Evolutionary conservation across 2,329 filamentous ascomycete species (phyloP), one percentile per base, ranked within the genome.

Genomic region (Neopestalotiopsis sp.): DNA sequence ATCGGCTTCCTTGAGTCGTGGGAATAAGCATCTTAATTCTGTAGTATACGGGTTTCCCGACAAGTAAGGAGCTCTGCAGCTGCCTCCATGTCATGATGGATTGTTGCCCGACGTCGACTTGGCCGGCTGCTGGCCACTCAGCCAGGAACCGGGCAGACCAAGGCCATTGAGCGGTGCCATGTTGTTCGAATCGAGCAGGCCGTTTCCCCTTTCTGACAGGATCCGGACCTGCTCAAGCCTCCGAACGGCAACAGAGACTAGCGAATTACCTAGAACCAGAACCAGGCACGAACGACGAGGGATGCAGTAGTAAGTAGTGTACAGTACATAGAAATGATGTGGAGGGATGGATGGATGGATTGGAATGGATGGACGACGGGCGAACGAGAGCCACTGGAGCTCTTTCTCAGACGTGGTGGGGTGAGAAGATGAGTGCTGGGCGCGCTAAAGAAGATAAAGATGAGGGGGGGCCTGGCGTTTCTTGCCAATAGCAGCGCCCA

Each of bases 101-200:
- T 60, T 28, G 30, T 34, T 28, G 17, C 14, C 58, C 20, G 20
- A 28, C 58, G 28, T 49, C 49, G 28, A 38, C 34, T 20, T 45
- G 20, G n/a, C 34, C 62, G 40, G 38, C 42, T 38, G 28, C 67
- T 40, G 45, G 42, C 67, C 67, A 69, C 30, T 66, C 24, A 59
- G 14, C 60, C 52, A 45, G 20, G 61, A 38, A 32, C 30, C 62
- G 13, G 32, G 32, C 38, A 24, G 14, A 65, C 61, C 69, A 69
- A 28, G 66, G 69, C 61, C 52, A 20, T 40, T 66, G 60, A 59
- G 45, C 61, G 69, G 69, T 70, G 69, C 69, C 68, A 70, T 65
- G 67, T 38, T 70, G 67, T 70, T 56, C 65, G 49, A 34, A n/a
- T 52, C 45, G 45, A 20, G 45, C 45, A 49, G 56, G 63, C 30